Evolutionary conservation across 345 rosid genomes (phyloP), one percentile per base, ranked within the genome.

Genomic region (Noccaea caerulescens): DNA sequence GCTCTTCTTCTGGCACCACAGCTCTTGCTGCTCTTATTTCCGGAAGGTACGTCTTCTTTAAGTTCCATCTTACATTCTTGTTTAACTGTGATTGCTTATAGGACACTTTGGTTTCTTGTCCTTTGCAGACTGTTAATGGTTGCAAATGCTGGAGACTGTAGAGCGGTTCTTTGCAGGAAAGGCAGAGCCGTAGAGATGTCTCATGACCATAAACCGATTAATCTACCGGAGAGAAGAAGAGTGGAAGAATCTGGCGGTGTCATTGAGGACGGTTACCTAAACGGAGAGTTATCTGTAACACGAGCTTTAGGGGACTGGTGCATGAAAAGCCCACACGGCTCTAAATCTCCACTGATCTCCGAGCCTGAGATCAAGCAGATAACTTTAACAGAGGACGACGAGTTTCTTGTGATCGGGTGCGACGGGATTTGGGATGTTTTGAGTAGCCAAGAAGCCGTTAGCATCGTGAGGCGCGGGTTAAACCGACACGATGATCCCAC

Each of bases 351-450:
- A 57, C 85, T 93, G 10, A 87, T 85, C 0, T 76, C 96, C 0
- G 97, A 91, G 66, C 98, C 98, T 0, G 96, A 93, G 64, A 80
- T 91, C 68, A 76, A 37, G 20, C 89, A 79, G 66, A 56, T 80
- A 63, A 79, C 78, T 14, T 61, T 93, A 10, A 85, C 86, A 1
- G 93, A 88, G 73, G 97, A 90, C 0, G 98, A 90, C 10, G 98
- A 93, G 80, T 93, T 93, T 71, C 88, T 93, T 14, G 83, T 93
- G 16, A 84, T 93, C 0, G 96, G 94, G 0, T 93, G 97, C 63
- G 98, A 93, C 9, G 98, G 98, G 41, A 82, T 93, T 9, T 93
- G 97, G 96, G 98, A 93, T 66, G 96, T 85, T 0, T 82, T 93
- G 87, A 76, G 94, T 16, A 93, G 98, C 72, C 96, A 93, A 82